These are phyloP conservation scores for Suillus lakei DNA, from an alignment of 768 basidiomycete species.

Conservation along the genomic window DNA sequence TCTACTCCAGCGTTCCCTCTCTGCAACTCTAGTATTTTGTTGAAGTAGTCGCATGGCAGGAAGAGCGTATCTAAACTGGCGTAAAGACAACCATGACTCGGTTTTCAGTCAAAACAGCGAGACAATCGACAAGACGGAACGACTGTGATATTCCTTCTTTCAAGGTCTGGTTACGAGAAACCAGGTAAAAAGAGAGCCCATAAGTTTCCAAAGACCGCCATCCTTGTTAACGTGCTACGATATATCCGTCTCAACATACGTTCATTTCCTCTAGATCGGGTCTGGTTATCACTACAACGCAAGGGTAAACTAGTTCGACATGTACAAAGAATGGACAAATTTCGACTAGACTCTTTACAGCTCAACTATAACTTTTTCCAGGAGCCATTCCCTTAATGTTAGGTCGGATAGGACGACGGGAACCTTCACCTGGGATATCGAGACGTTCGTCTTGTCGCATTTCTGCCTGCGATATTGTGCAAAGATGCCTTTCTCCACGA, in stretches of 20 bases:
- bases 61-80: too few relatives aligned
- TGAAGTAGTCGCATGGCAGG: too few relatives aligned
- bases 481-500: conserved; percentile 12
- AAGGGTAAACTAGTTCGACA: too few relatives aligned
- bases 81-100: too few relatives aligned
- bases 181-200: neutral
- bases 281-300: neutral
- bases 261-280: neutral
- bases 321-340: neutral
- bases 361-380: conserved; percentile 21
- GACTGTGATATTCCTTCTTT: neutral
- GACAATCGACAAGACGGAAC: too few relatives aligned
- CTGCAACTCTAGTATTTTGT: too few relatives aligned
- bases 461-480: conserved; percentile 5
- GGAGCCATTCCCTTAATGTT: conserved; percentile 20
- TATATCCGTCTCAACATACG: neutral
- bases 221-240: too few relatives aligned
- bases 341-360: neutral
- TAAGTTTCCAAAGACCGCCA: too few relatives aligned
- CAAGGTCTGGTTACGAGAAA: neutral
- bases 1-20: too few relatives aligned
- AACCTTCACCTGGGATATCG: conserved; percentile 8
- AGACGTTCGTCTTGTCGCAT: neutral
- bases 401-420: conserved; percentile 15
- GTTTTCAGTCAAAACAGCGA: too few relatives aligned